Percentiles rank a stretch among this genome's conserved stretches.
Conservation (phyloP, 2,329 filamentous ascomycete genomes). For the Sodiomyces alkalinus region DNA sequence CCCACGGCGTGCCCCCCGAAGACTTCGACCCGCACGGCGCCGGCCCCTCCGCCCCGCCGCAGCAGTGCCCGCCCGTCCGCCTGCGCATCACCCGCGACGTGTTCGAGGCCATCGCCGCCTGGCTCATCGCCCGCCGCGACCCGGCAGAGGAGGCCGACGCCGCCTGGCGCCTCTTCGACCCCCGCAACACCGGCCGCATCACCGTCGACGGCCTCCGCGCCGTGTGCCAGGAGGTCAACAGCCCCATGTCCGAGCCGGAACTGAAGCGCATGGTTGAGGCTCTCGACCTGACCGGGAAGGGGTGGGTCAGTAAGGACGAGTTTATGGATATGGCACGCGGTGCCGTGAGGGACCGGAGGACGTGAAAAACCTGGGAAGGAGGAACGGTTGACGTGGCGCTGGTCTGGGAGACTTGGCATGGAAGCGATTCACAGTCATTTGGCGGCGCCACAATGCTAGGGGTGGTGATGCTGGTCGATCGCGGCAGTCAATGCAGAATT, state of each 20-base stretch:
- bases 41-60: conserved; percentile 27
- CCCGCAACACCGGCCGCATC: conserved; percentile 81
- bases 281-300: conserved; percentile 89
- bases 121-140: conserved; percentile 67
- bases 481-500: no score
- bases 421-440: no score
- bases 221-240: conserved; percentile 76
- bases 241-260: conserved; percentile 79
- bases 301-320: conserved; percentile 56
- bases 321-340: conserved; percentile 40
- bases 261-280: conserved; percentile 94
- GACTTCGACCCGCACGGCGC: conserved; percentile 27
- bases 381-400: no score
- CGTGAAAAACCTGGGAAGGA: no score
- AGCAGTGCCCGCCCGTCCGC: conserved; percentile 44
- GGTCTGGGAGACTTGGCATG: no score
- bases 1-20: conserved; percentile 60
- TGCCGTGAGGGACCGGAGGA: conserved; percentile 1
- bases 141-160: conserved; percentile 82
- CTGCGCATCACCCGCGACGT: conserved; percentile 58
- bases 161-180: conserved; percentile 88
- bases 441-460: no score
- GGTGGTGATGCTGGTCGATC: no score
- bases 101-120: conserved; percentile 64
- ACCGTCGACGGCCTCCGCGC: conserved; percentile 75